phyloP scores from a whole-genome alignment of 2,329 filamentous ascomycete species.

The Aspergillus texensis region DNA sequence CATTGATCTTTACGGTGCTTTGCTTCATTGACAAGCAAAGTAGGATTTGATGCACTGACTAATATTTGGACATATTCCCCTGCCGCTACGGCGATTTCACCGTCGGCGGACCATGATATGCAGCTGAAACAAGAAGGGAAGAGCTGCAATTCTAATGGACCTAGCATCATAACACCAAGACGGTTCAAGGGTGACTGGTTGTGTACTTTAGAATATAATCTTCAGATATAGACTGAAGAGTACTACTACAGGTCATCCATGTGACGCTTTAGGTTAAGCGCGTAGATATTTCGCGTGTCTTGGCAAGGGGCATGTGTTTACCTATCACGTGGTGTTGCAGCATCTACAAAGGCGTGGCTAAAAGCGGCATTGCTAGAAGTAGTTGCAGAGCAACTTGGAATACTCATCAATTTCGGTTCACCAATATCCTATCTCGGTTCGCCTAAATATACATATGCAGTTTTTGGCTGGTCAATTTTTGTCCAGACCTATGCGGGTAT shows the following conservation, averaged over 20 bases:
- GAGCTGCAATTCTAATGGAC: slow-evolving; percentile 42
- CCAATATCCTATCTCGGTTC: not conserved
- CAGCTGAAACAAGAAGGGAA: slow-evolving; percentile 57
- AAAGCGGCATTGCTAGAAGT: not conserved
- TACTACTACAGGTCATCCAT: not conserved
- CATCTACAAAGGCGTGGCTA: not conserved
- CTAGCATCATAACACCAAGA: slow-evolving; percentile 18
- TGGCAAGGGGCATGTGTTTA: not conserved
- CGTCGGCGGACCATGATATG: slow-evolving; percentile 62
- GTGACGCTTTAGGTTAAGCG: slow-evolving; percentile 1
- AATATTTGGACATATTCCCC: slow-evolving; percentile 59
- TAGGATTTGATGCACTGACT: slow-evolving; percentile 32
- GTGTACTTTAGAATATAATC: not conserved
- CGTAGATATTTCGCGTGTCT: not conserved
- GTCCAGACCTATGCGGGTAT: not conserved
- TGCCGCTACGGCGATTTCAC: slow-evolving; percentile 59
- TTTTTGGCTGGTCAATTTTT: not conserved
- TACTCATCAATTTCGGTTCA: not conserved
- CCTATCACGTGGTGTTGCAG: not conserved
- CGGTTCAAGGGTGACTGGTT: not conserved
- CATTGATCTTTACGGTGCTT: not conserved
- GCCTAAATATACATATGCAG: not conserved
- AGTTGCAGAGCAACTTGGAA: not conserved
- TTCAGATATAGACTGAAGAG: not conserved
- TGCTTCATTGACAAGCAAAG: slow-evolving; percentile 4